These are phyloP conservation scores for Solanum raphanifolium DNA, from an alignment of 257 asterid species.

Conservation along the genomic window DNA sequence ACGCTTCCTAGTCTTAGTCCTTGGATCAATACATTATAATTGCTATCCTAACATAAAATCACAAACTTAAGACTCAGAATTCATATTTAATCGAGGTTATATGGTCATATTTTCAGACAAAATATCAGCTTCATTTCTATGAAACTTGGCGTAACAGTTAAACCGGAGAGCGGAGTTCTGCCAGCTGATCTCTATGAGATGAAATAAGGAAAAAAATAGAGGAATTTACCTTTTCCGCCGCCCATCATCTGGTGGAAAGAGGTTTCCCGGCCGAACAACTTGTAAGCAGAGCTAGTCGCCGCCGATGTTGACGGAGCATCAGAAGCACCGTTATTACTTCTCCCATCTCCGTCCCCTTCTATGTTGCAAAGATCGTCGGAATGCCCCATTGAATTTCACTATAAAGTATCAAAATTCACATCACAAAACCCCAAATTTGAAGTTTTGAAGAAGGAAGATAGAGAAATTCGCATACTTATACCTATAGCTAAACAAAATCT, in stretches of 20 bases:
- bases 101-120: too few relatives aligned
- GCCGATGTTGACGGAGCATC: constrained; percentile 16
- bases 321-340: constrained; percentile 19
- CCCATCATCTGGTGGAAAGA: constrained; percentile 70
- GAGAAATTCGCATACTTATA: not conserved
- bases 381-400: constrained; percentile 42
- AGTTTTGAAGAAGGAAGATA: not conserved
- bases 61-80: not conserved
- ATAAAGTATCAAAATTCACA: not conserved
- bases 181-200: not conserved
- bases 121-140: not conserved
- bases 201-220: not conserved
- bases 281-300: constrained; percentile 42
- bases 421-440: not conserved
- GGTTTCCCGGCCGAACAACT: constrained; percentile 37
- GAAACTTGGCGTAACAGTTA: not conserved
- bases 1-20: not conserved
- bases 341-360: constrained; percentile 40
- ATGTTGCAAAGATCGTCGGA: constrained; percentile 43
- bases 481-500: not conserved
- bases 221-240: constrained; percentile 59
- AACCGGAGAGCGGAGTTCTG: not conserved
- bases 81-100: not conserved
- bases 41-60: not conserved
- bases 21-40: not conserved